Evolutionary conservation across 2,329 filamentous ascomycete species (phyloP).

Genomic region (Penicillium sp.): DNA sequence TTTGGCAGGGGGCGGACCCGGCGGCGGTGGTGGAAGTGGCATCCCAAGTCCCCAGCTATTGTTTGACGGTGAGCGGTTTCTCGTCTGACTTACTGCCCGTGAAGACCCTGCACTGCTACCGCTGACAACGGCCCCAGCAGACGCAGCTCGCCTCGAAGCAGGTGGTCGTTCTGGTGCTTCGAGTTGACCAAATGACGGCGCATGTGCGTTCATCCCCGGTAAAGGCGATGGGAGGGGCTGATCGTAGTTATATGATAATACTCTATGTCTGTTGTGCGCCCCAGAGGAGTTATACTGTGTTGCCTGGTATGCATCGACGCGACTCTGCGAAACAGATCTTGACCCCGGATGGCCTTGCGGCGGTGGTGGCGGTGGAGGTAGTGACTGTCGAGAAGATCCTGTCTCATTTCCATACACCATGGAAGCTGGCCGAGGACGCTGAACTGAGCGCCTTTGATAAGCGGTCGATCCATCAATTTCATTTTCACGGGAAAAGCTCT

Average conservation of each 20-base stretch:
- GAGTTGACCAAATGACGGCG: constrained; percentile 20
- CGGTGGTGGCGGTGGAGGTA: constrained; percentile 43
- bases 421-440: constrained; percentile 39
- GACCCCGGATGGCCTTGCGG: constrained; percentile 30
- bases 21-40: constrained; percentile 53
- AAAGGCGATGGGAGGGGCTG: constrained; percentile 21
- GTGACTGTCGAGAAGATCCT: constrained; percentile 33
- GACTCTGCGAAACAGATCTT: constrained; percentile 40
- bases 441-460: constrained; percentile 30
- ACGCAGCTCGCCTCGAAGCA: constrained; percentile 49
- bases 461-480: constrained; percentile 26
- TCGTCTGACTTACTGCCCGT: constrained; percentile 37
- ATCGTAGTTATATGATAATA: constrained; percentile 26
- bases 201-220: constrained; percentile 15
- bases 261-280: constrained; percentile 20
- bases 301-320: constrained; percentile 30
- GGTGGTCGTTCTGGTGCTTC: constrained; percentile 39
- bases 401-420: constrained; percentile 34
- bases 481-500: constrained; percentile 18
- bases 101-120: constrained; percentile 39
- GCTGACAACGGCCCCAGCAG: constrained; percentile 47
- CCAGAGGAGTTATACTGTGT: constrained; percentile 17
- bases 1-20: constrained; percentile 49
- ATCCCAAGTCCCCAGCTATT: constrained; percentile 49
- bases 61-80: constrained; percentile 37